These are phyloP conservation scores for Solanum microdontum DNA, from an alignment of 257 asterid genomes.

Conservation along the genomic window DNA sequence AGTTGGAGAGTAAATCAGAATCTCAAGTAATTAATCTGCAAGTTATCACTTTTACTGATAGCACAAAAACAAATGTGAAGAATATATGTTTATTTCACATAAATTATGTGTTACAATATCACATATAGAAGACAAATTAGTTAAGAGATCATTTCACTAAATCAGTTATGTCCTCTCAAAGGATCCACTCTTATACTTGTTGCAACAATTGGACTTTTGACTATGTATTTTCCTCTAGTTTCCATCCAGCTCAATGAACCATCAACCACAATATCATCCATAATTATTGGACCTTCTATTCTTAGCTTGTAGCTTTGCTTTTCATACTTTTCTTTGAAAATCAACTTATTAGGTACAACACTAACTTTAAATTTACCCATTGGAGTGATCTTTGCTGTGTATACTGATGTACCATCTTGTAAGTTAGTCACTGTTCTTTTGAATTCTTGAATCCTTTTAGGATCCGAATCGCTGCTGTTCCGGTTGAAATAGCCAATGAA, in stretches of 20 bases:
- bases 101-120: not conserved
- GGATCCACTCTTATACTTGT: constrained; percentile 14
- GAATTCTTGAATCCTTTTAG: constrained; percentile 19
- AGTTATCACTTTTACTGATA: not conserved
- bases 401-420: constrained; percentile 31
- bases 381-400: constrained; percentile 19
- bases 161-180: not conserved
- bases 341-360: constrained; percentile 41
- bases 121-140: not conserved
- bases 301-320: constrained; percentile 43
- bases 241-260: constrained; percentile 60
- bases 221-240: constrained; percentile 27
- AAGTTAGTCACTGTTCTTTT: constrained; percentile 49
- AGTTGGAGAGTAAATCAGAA: not conserved
- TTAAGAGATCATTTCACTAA: not conserved
- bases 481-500: constrained; percentile 40
- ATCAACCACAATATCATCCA: constrained; percentile 12
- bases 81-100: not conserved
- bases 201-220: constrained; percentile 54
- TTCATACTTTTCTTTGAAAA: constrained; percentile 37
- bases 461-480: not conserved
- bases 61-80: not conserved
- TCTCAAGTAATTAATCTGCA: not conserved
- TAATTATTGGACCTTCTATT: constrained; percentile 23
- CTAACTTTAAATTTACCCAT: constrained; percentile 31